Evolutionary conservation across 1,284 basidiomycete genomes (phyloP).

Genomic region (Cryptococcus floricola): DNA sequence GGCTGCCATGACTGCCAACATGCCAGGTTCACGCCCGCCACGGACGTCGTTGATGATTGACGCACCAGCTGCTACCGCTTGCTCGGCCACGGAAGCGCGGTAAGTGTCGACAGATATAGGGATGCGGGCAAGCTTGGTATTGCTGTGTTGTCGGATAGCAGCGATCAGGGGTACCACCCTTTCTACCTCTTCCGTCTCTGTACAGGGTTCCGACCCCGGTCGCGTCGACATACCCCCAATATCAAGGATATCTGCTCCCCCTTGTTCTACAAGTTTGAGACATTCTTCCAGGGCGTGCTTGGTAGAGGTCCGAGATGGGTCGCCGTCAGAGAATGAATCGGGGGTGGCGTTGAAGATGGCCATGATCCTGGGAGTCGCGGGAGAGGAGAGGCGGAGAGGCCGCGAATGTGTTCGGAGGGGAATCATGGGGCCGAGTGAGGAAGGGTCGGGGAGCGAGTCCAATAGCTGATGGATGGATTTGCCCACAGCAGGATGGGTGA

Average conservation of each 20-base stretch:
- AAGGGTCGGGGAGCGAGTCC: constrained; percentile 53
- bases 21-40: constrained; percentile 60
- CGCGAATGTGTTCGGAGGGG: constrained; percentile 52
- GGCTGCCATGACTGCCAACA: constrained; percentile 65
- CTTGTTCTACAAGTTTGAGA: constrained; percentile 13
- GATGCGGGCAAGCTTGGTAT: constrained; percentile 31
- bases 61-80: constrained; percentile 76
- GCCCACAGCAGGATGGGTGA: constrained; percentile 59
- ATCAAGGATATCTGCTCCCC: constrained; percentile 68
- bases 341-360: constrained; percentile 92
- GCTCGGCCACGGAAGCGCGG: constrained; percentile 73
- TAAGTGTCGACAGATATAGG: constrained; percentile 92
- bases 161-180: constrained; percentile 71
- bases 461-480: constrained; percentile 55
- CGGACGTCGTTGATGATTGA: constrained; percentile 94
- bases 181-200: constrained; percentile 66
- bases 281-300: constrained; percentile 28
- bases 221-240: constrained; percentile 92
- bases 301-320: constrained; percentile 39
- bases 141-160: constrained; percentile 36
- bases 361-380: constrained; percentile 69
- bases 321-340: constrained; percentile 94
- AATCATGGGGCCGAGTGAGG: constrained; percentile 39
- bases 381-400: constrained; percentile 49
- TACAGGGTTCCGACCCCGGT: constrained; percentile 65